Conservation (phyloP, 306 rosid genomes). For the Glycyrrhiza uralensis region DNA sequence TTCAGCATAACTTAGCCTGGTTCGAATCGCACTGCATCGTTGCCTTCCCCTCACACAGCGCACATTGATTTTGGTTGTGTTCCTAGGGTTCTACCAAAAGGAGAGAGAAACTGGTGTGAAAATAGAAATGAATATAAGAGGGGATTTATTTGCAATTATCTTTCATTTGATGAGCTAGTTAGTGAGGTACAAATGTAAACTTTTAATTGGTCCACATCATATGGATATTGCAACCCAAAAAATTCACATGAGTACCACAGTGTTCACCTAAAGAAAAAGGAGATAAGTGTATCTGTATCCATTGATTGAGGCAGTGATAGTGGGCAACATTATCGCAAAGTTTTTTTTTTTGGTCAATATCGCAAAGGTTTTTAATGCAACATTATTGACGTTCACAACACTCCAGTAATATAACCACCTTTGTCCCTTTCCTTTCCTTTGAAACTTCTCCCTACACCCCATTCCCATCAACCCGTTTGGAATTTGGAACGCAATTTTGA, state of each 20-base stretch:
- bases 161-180: too few relatives aligned
- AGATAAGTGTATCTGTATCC: not conserved
- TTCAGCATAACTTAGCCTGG: constrained; percentile 67
- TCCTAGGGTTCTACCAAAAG: too few relatives aligned
- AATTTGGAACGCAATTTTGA: constrained; percentile 19
- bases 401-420: constrained; percentile 14
- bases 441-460: not conserved
- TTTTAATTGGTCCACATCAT: too few relatives aligned
- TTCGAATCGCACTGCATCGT: constrained; percentile 60
- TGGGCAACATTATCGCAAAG: constrained; percentile 25
- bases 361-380: constrained; percentile 25
- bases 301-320: constrained; percentile 34
- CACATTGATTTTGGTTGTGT: too few relatives aligned
- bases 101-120: too few relatives aligned
- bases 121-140: too few relatives aligned
- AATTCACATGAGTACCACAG: too few relatives aligned
- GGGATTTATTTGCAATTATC: too few relatives aligned
- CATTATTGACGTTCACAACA: constrained; percentile 25
- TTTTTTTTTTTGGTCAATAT: constrained; percentile 26
- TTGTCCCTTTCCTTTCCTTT: not conserved
- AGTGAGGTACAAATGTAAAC: too few relatives aligned
- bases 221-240: too few relatives aligned
- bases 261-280: not conserved
- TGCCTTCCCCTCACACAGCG: constrained; percentile 52
- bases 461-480: constrained; percentile 1